phyloP scores from a whole-genome alignment of 768 basidiomycete species.

The Suillus plorans region DNA sequence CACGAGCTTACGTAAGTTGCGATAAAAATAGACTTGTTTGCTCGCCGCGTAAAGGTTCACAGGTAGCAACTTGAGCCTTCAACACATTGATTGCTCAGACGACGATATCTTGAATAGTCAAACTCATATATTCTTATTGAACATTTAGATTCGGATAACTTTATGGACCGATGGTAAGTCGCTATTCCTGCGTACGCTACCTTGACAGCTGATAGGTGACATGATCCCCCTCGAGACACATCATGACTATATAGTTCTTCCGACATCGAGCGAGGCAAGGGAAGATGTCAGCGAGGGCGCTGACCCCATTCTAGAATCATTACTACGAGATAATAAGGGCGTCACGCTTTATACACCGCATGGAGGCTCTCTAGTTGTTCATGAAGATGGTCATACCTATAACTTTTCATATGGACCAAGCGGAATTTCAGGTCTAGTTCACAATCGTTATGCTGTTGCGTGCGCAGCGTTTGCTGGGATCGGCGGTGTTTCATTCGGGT shows the following conservation, averaged over 20 bases:
- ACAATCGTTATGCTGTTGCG: slow-evolving; percentile 62
- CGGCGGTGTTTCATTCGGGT: slow-evolving; percentile 78
- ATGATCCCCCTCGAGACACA: slow-evolving; percentile 77
- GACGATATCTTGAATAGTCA: background rate
- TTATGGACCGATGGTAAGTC: slow-evolving; percentile 5
- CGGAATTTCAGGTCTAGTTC: slow-evolving; percentile 62
- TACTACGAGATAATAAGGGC: slow-evolving; percentile 21
- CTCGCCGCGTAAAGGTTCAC: no score
- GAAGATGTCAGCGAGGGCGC: background rate
- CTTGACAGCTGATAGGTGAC: background rate
- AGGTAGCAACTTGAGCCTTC: background rate
- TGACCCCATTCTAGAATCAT: slow-evolving; percentile 4
- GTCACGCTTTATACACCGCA: slow-evolving; percentile 22
- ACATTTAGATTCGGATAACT: slow-evolving; percentile 4
- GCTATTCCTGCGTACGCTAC: slow-evolving; percentile 42
- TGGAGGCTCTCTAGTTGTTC: slow-evolving; percentile 27
- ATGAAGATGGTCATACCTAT: slow-evolving; percentile 37
- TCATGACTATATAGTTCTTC: slow-evolving; percentile 11
- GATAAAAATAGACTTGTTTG: no score
- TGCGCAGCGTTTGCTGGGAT: slow-evolving; percentile 77
- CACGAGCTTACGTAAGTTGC: background rate
- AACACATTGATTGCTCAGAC: background rate
- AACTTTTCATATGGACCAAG: slow-evolving; percentile 72
- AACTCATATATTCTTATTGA: background rate
- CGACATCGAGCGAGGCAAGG: background rate